A percentile compares a stretch with the other conserved stretches of the same genome.
These are phyloP conservation scores for Candida incommunis DNA, from an alignment of 805 yeast genomes.

Conservation along the genomic window DNA sequence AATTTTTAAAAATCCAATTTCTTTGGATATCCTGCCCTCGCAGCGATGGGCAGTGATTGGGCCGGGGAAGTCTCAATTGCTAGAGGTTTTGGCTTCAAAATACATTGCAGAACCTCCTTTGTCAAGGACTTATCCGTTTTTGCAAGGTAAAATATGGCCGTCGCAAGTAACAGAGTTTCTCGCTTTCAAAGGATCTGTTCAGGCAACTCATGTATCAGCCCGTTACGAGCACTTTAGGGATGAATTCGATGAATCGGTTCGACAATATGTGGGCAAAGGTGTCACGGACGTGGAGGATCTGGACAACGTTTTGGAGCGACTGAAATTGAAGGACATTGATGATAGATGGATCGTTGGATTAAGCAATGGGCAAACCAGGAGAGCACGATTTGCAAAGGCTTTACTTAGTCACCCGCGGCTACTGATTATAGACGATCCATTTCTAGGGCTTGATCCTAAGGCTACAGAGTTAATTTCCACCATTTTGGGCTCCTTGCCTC, in stretches of 20 bases:
- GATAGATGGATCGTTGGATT: conserved; percentile 73
- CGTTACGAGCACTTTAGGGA: conserved; percentile 82
- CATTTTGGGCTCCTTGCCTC: conserved; percentile 31
- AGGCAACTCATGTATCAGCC: conserved; percentile 66
- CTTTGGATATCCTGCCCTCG: conserved; percentile 24
- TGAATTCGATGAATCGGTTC: conserved; percentile 61
- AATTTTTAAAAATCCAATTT: conserved; percentile 28
- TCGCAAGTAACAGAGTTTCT: conserved; percentile 30
- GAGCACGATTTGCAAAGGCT: conserved; percentile 76
- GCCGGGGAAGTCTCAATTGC: conserved; percentile 37
- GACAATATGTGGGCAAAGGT: conserved; percentile 39
- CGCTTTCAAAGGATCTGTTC: conserved; percentile 27
- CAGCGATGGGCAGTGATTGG: conserved; percentile 47
- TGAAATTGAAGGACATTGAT: conserved; percentile 43
- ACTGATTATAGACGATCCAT: conserved; percentile 79
- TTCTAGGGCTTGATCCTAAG: conserved; percentile 73
- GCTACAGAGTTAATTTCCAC: conserved; percentile 49
- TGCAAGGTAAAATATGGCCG: conserved; percentile 31
- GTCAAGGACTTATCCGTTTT: conserved; percentile 41
- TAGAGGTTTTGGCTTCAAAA: conserved; percentile 43
- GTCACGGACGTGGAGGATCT: conserved; percentile 30
- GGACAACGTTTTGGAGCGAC: conserved; percentile 29
- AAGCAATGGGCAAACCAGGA: conserved; percentile 86
- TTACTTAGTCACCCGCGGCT: conserved; percentile 50
- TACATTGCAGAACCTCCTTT: conserved; percentile 37